Base-by-base conservation (phyloP, 805 yeast species). In the Debaryomyces castellii region DNA sequence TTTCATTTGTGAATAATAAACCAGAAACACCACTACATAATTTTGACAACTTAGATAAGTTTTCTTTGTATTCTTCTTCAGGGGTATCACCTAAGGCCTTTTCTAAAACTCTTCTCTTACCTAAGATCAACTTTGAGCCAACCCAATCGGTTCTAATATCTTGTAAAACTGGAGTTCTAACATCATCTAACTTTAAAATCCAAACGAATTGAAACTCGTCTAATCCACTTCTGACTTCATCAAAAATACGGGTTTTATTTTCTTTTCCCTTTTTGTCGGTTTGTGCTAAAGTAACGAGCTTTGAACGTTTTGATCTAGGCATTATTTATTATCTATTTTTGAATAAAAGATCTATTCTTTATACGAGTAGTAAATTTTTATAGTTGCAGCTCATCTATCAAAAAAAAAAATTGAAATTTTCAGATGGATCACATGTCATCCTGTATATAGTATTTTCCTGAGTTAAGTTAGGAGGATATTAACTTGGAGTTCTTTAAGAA, bases 241-340 rank as follows among this genome's bases (percentile, higher is more conserved):
- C 97, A 55, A 90, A 94, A 55, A 92, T 83, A 59, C 92, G 78
- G 56, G 82, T 92, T 66, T 94, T 94, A 71, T 89, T 90, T 58
- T 89, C 97, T 54, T 85, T 83, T 41, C 97, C 97, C 64, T 94
- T 94, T 70, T 90, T 94, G 56, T 90, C 97, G 51, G 98, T 92
- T 64, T 92, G 92, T 32, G 99, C 94, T 57, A 94, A 77, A 11
- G 98, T 88, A 50, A 94, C 96, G 57, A 91, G 84, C 83, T 89
- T 94, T 55, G 97, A 86, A 81, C 98, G 92, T 67, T 84, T 91
- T 30, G 97, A 90, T 80, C 96, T 89, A 51, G 99, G 97, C 99
- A 92, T 92, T 47, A 55, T 72, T 46, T 35, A 22, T 18, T 24
- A 25, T 18, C 33, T 24, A 25, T 28, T 20, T 32, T 27, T 34